phyloP scores from a whole-genome alignment of 805 yeast genomes.

The Ogataea nitratoaversa region DNA sequence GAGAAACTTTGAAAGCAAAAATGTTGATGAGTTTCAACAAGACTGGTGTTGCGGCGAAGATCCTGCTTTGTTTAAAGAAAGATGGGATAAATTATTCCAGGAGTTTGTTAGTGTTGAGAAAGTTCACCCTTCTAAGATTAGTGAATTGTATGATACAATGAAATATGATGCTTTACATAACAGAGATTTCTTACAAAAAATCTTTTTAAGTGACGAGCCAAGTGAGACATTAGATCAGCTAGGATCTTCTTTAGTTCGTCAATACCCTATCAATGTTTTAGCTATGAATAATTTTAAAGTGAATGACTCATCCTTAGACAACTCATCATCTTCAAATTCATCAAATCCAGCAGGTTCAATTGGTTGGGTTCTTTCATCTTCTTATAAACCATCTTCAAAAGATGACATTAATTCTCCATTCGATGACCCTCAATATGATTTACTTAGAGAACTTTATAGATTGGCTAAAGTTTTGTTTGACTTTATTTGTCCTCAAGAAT shows the following conservation, averaged over 20 bases:
- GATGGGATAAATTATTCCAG: conserved; percentile 95
- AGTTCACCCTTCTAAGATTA: conserved; percentile 95
- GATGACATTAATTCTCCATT: conserved; percentile 44
- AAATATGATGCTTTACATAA: conserved; percentile 97
- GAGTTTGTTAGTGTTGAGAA: conserved; percentile 92
- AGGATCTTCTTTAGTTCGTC: conserved; percentile 54
- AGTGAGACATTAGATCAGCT: conserved; percentile 37
- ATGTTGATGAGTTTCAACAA: conserved; percentile 64
- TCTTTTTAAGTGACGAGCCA: conserved; percentile 61
- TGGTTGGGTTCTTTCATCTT: conserved; percentile 59
- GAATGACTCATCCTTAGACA: conserved; percentile 34
- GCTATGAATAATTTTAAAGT: conserved; percentile 75
- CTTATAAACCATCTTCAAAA: conserved; percentile 26
- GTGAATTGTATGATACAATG: conserved; percentile 97
- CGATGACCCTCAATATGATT: conserved; percentile 74
- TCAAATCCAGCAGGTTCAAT: conserved; percentile 54
- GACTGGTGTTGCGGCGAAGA: conserved; percentile 98
- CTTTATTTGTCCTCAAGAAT: conserved; percentile 97
- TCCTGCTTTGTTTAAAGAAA: conserved; percentile 80
- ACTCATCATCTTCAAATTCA: conserved; percentile 20
- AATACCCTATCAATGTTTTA: conserved; percentile 68
- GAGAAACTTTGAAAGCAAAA: conserved; percentile 64
- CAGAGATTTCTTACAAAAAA: conserved; percentile 77
- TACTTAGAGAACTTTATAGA: conserved; percentile 82
- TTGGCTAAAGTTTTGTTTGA: conserved; percentile 92